Percentiles rank a stretch among this genome's conserved stretches.
These are phyloP conservation scores for Penicillium concentricum DNA, from an alignment of 2,329 filamentous ascomycete genomes.

Conservation along the genomic window DNA sequence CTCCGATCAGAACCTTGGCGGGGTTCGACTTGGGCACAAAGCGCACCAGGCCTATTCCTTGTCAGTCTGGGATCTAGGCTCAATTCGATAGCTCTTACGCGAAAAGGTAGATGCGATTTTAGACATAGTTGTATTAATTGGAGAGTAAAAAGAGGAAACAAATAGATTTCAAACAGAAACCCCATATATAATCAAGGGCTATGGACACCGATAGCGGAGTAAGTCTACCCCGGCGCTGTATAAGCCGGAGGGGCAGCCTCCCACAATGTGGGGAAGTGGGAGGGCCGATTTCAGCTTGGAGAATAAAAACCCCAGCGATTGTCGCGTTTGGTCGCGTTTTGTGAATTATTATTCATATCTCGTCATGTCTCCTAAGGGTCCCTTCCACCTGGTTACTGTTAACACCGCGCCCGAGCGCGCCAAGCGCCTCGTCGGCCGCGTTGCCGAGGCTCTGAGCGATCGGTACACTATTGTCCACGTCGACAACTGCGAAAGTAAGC, in stretches of 20 bases:
- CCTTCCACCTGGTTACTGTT: conserved; percentile 65
- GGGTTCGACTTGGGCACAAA: conserved; percentile 56
- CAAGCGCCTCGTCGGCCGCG: conserved; percentile 59
- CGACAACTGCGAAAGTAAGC: conserved; percentile 61
- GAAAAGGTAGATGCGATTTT: conserved; percentile 40
- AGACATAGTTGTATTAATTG: conserved; percentile 26
- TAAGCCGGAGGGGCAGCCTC: conserved; percentile 18
- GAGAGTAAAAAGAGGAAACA: neutral
- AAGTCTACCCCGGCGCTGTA: conserved; percentile 26
- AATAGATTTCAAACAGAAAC: neutral
- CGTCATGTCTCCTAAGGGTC: conserved; percentile 49
- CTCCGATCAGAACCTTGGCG: conserved; percentile 54
- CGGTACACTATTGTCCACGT: conserved; percentile 62
- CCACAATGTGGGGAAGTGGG: conserved; percentile 23
- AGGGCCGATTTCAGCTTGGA: conserved; percentile 9
- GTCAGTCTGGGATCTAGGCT: conserved; percentile 1
- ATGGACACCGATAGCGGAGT: conserved; percentile 17
- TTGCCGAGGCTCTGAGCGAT: conserved; percentile 62
- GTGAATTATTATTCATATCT: neutral
- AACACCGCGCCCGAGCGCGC: conserved; percentile 67
- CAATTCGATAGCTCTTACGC: conserved; percentile 20
- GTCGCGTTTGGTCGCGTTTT: conserved; percentile 8
- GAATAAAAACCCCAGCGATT: conserved; percentile 19
- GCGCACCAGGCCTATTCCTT: conserved; percentile 56
- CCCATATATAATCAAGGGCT: neutral